phyloP scores from a whole-genome alignment of 2,329 filamentous ascomycete genomes.

The Trichothecium sympodiale region DNA sequence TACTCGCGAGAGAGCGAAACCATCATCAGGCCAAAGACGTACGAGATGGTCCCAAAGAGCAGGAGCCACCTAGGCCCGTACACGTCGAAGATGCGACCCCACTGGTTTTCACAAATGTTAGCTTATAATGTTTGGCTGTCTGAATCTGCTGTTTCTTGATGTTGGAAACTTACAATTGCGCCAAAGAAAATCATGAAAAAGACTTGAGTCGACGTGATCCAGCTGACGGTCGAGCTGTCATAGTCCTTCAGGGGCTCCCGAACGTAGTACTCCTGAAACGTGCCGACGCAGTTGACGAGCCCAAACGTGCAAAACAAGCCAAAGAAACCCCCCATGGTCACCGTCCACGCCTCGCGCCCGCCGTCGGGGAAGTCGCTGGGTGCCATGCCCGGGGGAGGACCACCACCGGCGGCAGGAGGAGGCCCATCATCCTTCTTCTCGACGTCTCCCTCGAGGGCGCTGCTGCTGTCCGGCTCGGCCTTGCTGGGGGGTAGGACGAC shows the following conservation, averaged over 20 bases:
- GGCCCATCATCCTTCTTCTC: constrained; percentile 13
- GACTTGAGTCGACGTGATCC: constrained; percentile 46
- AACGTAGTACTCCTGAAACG: constrained; percentile 51
- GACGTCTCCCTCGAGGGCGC: constrained; percentile 15
- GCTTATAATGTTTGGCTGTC: background rate
- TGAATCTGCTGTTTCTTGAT: background rate
- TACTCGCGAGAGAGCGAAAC: constrained; percentile 35
- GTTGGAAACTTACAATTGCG: constrained; percentile 24
- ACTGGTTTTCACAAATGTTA: constrained; percentile 18
- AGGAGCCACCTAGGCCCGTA: constrained; percentile 51
- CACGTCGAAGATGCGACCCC: constrained; percentile 52
- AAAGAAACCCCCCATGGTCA: constrained; percentile 6
- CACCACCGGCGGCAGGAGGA: constrained; percentile 6
- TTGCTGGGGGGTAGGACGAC: no score
- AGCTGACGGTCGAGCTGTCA: constrained; percentile 40
- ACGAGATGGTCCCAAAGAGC: constrained; percentile 38
- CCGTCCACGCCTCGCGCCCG: constrained; percentile 40
- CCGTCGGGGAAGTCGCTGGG: constrained; percentile 49
- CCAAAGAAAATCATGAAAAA: constrained; percentile 40
- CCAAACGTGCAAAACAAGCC: constrained; percentile 32
- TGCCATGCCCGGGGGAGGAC: constrained; percentile 21
- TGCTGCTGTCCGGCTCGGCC: constrained; percentile 7
- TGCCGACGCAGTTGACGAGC: constrained; percentile 33
- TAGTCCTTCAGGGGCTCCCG: constrained; percentile 33
- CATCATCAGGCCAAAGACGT: constrained; percentile 58